A percentile compares a stretch with the other conserved stretches of the same genome.
phyloP scores from a whole-genome alignment of 768 basidiomycete genomes.

The Aureoboletus auriporus region DNA sequence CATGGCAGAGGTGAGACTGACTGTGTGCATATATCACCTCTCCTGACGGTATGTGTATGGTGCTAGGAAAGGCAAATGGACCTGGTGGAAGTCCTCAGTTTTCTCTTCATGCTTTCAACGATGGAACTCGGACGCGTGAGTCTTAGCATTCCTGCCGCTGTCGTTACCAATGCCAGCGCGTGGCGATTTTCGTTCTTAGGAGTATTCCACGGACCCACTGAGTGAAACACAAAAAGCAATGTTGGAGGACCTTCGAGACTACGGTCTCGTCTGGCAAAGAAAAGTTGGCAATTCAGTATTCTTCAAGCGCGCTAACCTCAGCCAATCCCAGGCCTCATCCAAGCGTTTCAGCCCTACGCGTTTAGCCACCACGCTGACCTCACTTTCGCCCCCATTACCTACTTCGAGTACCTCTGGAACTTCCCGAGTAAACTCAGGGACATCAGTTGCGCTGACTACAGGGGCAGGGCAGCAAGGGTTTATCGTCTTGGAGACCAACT shows the following conservation, averaged over 20 bases:
- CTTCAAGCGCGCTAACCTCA: slow-evolving; percentile 4
- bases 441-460: slow-evolving; percentile 36
- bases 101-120: slow-evolving; percentile 95
- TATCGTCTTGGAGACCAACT: slow-evolving; percentile 97
- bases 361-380: slow-evolving; percentile 90
- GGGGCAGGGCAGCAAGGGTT: slow-evolving; percentile 77
- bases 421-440: slow-evolving; percentile 9
- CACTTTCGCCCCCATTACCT: slow-evolving; percentile 78
- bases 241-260: slow-evolving; percentile 89
- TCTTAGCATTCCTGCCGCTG: not conserved
- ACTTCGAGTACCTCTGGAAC: slow-evolving; percentile 37
- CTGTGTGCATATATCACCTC: slow-evolving; percentile 2
- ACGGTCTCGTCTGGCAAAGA: slow-evolving; percentile 89
- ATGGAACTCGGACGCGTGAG: slow-evolving; percentile 89
- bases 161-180: not conserved
- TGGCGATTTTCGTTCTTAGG: slow-evolving; percentile 43
- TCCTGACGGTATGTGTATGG: slow-evolving; percentile 10
- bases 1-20: slow-evolving; percentile 65
- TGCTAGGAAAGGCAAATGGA: slow-evolving; percentile 83
- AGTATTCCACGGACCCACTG: slow-evolving; percentile 82
- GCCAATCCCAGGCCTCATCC: slow-evolving; percentile 51
- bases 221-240: slow-evolving; percentile 80
- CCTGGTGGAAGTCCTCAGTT: slow-evolving; percentile 87
- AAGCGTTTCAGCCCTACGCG: slow-evolving; percentile 91
- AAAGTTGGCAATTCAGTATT: slow-evolving; percentile 43